Conservation (phyloP, 345 rosid species). For the Kernera saxatilis region DNA sequence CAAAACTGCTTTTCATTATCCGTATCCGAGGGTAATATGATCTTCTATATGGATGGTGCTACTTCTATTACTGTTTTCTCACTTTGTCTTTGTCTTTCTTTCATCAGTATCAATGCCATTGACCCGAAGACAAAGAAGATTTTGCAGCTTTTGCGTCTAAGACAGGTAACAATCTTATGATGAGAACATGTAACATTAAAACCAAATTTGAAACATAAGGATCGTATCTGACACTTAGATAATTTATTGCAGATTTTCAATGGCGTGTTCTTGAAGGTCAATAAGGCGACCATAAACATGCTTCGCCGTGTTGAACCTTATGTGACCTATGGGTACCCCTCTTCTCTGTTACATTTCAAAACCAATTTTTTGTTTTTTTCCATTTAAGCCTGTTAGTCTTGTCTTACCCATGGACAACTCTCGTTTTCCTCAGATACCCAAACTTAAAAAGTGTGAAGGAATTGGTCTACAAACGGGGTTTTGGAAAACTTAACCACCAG, state of each 20-base stretch:
- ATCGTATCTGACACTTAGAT: neutral
- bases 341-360: neutral
- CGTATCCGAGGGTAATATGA: slow-evolving; percentile 55
- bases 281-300: slow-evolving; percentile 43
- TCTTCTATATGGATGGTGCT: neutral
- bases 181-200: neutral
- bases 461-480: slow-evolving; percentile 70
- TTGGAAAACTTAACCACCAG: slow-evolving; percentile 59
- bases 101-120: slow-evolving; percentile 67
- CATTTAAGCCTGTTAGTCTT: neutral
- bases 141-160: slow-evolving; percentile 67
- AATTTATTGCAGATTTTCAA: slow-evolving; percentile 48
- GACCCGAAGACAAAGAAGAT: slow-evolving; percentile 37
- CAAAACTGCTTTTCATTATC: slow-evolving; percentile 59
- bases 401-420: neutral
- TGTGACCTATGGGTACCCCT: slow-evolving; percentile 63
- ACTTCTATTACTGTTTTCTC: neutral
- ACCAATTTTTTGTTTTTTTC: neutral
- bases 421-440: slow-evolving; percentile 39
- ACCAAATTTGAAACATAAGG: neutral
- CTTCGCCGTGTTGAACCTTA: slow-evolving; percentile 80
- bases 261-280: slow-evolving; percentile 71
- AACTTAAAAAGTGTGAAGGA: slow-evolving; percentile 69
- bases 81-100: neutral
- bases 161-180: slow-evolving; percentile 48